These are phyloP conservation scores for Aspergillus sclerotialis DNA, from an alignment of 2,329 filamentous ascomycete genomes.

Conservation along the genomic window DNA sequence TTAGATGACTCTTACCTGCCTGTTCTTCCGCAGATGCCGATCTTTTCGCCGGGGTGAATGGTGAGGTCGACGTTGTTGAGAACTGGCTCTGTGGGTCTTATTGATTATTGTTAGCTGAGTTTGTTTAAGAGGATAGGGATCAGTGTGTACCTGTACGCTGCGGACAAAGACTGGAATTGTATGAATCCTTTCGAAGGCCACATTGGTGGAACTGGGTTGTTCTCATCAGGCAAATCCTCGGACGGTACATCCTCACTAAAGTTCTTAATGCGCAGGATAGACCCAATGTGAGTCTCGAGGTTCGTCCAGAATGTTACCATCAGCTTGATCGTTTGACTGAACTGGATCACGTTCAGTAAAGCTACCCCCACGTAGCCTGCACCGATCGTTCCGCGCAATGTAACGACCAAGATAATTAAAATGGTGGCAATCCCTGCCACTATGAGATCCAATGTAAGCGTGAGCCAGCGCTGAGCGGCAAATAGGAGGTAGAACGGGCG, in stretches of 20 bases:
- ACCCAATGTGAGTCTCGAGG: constrained; percentile 53
- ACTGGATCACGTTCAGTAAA: constrained; percentile 47
- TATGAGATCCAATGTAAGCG: constrained; percentile 44
- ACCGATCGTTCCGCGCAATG: constrained; percentile 35
- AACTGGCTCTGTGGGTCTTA: constrained; percentile 26
- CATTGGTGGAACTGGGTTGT: constrained; percentile 27
- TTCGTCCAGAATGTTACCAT: constrained; percentile 50
- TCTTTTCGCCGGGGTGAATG: constrained; percentile 36
- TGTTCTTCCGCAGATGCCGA: constrained; percentile 35
- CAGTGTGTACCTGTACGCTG: constrained; percentile 33
- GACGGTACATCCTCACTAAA: constrained; percentile 41
- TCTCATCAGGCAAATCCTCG: constrained; percentile 39
- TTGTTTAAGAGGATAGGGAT: neutral
- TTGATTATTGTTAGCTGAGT: neutral
- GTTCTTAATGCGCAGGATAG: constrained; percentile 49
- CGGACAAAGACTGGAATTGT: constrained; percentile 38
- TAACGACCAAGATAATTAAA: constrained; percentile 45
- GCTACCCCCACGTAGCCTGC: constrained; percentile 48
- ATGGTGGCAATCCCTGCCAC: constrained; percentile 44
- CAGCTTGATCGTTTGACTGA: constrained; percentile 46
- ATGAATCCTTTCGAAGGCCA: constrained; percentile 41
- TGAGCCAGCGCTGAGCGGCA: constrained; percentile 53
- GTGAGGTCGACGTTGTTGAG: constrained; percentile 42
- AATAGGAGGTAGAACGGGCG: constrained; percentile 52
- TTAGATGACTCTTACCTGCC: constrained; percentile 22